Conservation (phyloP, 352 stramenopile species). For the Blastocystis sp. region DNA sequence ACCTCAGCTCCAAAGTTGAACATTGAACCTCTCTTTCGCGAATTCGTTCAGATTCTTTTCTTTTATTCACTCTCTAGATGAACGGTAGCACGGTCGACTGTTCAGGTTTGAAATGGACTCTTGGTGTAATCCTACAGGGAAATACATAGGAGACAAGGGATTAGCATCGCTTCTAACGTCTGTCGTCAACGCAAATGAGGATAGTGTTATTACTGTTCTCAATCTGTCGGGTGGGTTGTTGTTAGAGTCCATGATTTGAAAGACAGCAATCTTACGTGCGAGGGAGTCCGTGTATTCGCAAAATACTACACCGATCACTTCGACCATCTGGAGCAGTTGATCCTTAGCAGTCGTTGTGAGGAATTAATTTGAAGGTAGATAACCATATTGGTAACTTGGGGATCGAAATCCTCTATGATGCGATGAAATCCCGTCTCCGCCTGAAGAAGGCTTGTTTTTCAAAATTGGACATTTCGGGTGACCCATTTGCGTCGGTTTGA, state of each 20-base stretch:
- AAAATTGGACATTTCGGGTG: not conserved
- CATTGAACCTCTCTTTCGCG: not conserved
- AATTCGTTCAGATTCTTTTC: not conserved
- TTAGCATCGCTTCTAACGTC: not conserved
- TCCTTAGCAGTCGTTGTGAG: not conserved
- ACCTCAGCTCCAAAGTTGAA: not conserved
- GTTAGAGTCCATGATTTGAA: not conserved
- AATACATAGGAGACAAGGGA: not conserved
- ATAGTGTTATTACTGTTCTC: not conserved
- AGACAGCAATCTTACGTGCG: not conserved
- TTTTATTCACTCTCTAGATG: not conserved
- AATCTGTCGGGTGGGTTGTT: not conserved
- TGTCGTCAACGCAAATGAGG: not conserved
- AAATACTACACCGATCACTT: not conserved
- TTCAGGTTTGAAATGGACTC: not conserved
- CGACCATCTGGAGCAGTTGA: not conserved
- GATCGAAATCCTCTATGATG: not conserved
- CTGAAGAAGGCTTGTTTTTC: not conserved
- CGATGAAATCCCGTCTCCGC: not conserved
- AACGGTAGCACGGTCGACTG: not conserved
- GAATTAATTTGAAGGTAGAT: not conserved
- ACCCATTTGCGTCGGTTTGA: not conserved
- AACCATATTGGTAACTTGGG: conserved; percentile 14
- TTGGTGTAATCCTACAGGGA: not conserved
- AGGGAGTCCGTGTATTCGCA: not conserved